These are phyloP conservation scores for Solanum clarkiae DNA, from an alignment of 257 asterid species.

Conservation along the genomic window DNA sequence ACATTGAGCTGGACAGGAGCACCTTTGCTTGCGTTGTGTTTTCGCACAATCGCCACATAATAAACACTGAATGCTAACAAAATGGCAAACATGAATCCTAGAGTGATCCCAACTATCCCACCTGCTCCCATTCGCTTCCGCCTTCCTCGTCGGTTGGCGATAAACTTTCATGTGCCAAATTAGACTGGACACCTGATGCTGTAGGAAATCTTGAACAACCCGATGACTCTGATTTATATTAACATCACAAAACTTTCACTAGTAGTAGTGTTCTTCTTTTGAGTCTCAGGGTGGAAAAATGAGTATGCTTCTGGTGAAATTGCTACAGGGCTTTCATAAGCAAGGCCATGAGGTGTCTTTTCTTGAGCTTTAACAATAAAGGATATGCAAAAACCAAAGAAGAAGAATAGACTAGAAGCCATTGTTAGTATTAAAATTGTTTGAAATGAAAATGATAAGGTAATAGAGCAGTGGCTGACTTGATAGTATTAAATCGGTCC, in stretches of 20 bases:
- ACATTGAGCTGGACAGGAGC: constrained; percentile 9
- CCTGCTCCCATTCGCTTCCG: constrained; percentile 6
- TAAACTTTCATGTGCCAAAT: constrained; percentile 17
- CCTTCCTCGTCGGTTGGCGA: not conserved
- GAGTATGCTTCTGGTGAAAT: constrained; percentile 33
- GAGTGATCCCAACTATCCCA: constrained; percentile 13
- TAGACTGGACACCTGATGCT: constrained; percentile 27
- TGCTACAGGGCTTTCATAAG: constrained; percentile 18
- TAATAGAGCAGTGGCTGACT: not conserved
- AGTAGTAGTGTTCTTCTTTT: not conserved
- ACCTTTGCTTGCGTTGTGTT: constrained; percentile 1
- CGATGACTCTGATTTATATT: not conserved
- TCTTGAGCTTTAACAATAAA: constrained; percentile 15
- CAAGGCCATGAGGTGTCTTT: constrained; percentile 31
- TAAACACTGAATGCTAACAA: constrained; percentile 16
- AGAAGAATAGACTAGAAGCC: constrained; percentile 11
- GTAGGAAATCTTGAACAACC: constrained; percentile 21
- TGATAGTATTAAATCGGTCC: not conserved
- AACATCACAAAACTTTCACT: not conserved
- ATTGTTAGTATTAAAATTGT: constrained; percentile 1
- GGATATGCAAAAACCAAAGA: not conserved
- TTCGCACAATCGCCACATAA: constrained; percentile 5
- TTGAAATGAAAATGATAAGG: not conserved
- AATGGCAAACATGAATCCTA: constrained; percentile 9
- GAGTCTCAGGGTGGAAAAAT: constrained; percentile 27